Evolutionary conservation across 805 yeast genomes (phyloP).

Genomic region (Monosporozyma unispora): DNA sequence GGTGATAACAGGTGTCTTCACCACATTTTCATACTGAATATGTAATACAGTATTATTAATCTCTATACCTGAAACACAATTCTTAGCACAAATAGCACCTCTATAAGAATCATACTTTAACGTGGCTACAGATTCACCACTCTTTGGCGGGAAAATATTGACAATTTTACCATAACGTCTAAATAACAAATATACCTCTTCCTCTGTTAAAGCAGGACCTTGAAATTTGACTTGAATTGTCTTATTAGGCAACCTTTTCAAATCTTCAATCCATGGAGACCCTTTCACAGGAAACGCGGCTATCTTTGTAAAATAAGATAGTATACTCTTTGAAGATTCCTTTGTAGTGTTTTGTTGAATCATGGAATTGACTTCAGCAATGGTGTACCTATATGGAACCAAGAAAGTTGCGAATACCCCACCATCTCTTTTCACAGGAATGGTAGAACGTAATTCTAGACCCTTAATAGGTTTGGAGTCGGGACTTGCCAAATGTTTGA

Average conservation of each 20-base stretch:
- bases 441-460: constrained; percentile 46
- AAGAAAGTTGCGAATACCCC: constrained; percentile 82
- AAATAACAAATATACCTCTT: constrained; percentile 64
- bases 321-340: constrained; percentile 31
- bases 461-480: constrained; percentile 30
- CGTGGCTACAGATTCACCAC: constrained; percentile 40
- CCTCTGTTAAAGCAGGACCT: constrained; percentile 74
- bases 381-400: constrained; percentile 44
- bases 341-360: constrained; percentile 40
- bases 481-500: constrained; percentile 35
- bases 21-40: constrained; percentile 57
- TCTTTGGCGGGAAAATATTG: constrained; percentile 55
- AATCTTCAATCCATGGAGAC: constrained; percentile 91
- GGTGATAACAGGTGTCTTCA: constrained; percentile 42
- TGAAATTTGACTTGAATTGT: constrained; percentile 60
- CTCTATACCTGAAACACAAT: constrained; percentile 76
- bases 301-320: constrained; percentile 41
- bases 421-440: constrained; percentile 75
- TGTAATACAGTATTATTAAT: constrained; percentile 61
- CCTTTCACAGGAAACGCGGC: constrained; percentile 74
- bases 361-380: constrained; percentile 44
- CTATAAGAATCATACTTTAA: constrained; percentile 49
- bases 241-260: constrained; percentile 64
- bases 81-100: constrained; percentile 78
- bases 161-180: constrained; percentile 80